These are phyloP conservation scores for Arctostaphylos glauca DNA, from an alignment of 148 eudicot species.

Conservation along the genomic window DNA sequence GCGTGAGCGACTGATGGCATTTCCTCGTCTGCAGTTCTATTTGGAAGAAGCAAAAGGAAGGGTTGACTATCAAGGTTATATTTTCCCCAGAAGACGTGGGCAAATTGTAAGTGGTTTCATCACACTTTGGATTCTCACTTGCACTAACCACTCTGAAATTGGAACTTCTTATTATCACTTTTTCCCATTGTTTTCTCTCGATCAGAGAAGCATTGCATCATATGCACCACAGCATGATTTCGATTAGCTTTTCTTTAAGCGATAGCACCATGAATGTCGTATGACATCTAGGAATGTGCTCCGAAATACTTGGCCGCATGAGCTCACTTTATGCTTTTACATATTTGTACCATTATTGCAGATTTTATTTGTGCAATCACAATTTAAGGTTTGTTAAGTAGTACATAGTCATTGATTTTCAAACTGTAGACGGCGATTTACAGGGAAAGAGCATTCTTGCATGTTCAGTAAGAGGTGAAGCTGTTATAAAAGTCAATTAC, in stretches of 20 bases:
- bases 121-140: neutral
- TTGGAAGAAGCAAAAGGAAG: constrained; percentile 91
- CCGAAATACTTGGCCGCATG: neutral
- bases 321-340: neutral
- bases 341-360: neutral
- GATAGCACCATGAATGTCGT: neutral
- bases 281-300: neutral
- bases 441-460: neutral
- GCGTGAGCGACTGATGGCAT: neutral
- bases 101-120: constrained; percentile 50
- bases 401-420: neutral
- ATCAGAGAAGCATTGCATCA: neutral
- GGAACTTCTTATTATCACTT: neutral
- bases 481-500: neutral
- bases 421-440: neutral
- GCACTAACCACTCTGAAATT: neutral
- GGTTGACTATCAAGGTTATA: constrained; percentile 94
- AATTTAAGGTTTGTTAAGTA: neutral
- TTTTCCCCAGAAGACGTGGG: constrained; percentile 82
- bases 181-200: neutral
- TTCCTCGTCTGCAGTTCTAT: constrained; percentile 63
- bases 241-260: neutral
- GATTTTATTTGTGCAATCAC: neutral
- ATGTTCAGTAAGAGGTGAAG: neutral
- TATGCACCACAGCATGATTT: neutral